Conservation (phyloP, 805 yeast genomes). For the Candida ulmi region DNA sequence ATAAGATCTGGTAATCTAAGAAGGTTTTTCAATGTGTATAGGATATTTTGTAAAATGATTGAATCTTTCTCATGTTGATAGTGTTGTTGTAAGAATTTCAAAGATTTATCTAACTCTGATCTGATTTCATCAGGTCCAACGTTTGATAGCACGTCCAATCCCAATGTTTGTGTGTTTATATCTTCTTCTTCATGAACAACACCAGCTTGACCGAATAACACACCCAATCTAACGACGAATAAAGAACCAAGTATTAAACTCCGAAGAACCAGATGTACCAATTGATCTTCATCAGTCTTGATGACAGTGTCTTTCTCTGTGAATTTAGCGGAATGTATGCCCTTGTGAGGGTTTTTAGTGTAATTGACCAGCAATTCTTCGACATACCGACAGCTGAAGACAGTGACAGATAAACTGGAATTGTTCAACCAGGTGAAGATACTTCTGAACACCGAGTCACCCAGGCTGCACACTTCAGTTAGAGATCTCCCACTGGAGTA, state of each 20-base stretch:
- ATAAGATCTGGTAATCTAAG: constrained; percentile 15
- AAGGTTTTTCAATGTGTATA: constrained; percentile 17
- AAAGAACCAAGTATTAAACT: constrained; percentile 48
- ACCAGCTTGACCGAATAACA: constrained; percentile 45
- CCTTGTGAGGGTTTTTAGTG: constrained; percentile 17
- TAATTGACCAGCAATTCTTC: constrained; percentile 48
- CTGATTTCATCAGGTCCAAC: constrained; percentile 18
- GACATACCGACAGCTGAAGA: constrained; percentile 70
- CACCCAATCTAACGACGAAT: constrained; percentile 44
- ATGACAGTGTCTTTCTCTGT: constrained; percentile 1
- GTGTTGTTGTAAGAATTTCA: constrained; percentile 26
- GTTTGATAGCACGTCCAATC: constrained; percentile 35
- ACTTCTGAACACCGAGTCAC: constrained; percentile 47
- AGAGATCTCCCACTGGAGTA: constrained; percentile 31
- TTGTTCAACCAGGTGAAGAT: constrained; percentile 74
- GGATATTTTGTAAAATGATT: constrained; percentile 12
- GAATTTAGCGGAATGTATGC: constrained; percentile 8
- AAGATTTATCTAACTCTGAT: constrained; percentile 26
- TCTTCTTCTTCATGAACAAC: constrained; percentile 74
- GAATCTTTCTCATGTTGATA: constrained; percentile 16
- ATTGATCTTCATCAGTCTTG: constrained; percentile 1
- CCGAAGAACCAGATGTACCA: constrained; percentile 47
- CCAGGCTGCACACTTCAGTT: constrained; percentile 41
- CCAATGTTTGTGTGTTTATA: constrained; percentile 58
- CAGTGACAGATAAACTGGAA: constrained; percentile 68